phyloP scores from a whole-genome alignment of 345 rosid species.

The Ceriops zippeliana region DNA sequence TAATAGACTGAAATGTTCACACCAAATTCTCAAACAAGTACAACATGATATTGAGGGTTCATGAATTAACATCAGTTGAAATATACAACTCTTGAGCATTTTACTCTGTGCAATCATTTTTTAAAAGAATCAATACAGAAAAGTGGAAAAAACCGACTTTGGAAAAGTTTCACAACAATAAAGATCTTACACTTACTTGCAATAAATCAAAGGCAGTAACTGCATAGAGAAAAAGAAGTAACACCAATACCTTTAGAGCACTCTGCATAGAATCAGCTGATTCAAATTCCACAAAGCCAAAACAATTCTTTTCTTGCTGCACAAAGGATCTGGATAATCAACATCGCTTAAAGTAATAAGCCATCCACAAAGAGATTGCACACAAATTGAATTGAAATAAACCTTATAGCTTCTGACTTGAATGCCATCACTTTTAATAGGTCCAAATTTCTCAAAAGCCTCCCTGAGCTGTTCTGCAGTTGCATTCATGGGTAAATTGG shows the following conservation, averaged over 20 bases:
- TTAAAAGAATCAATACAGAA: too few relatives aligned
- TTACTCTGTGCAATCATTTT: too few relatives aligned
- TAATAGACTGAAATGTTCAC: not conserved
- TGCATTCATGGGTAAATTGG: slow-evolving; percentile 57
- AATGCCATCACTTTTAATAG: slow-evolving; percentile 50
- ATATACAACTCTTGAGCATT: too few relatives aligned
- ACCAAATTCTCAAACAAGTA: not conserved
- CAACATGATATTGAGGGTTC: too few relatives aligned
- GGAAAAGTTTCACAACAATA: not conserved
- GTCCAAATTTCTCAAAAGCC: slow-evolving; percentile 44
- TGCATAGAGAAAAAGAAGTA: not conserved
- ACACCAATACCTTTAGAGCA: slow-evolving; percentile 54
- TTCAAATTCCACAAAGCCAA: slow-evolving; percentile 81
- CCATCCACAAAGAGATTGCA: not conserved
- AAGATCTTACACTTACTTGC: not conserved
- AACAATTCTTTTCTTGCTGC: slow-evolving; percentile 52
- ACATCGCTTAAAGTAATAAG: slow-evolving; percentile 3
- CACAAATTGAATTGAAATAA: not conserved
- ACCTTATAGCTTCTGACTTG: slow-evolving; percentile 74
- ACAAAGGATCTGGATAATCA: slow-evolving; percentile 1
- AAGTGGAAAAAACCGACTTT: not conserved
- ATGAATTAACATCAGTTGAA: too few relatives aligned
- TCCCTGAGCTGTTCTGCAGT: slow-evolving; percentile 41
- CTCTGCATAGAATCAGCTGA: slow-evolving; percentile 53
- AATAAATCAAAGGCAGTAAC: not conserved